Evolutionary conservation across 2,329 filamentous ascomycete species (phyloP), one percentile per base, ranked within the genome.

Genomic region (Neonectria faginata): DNA sequence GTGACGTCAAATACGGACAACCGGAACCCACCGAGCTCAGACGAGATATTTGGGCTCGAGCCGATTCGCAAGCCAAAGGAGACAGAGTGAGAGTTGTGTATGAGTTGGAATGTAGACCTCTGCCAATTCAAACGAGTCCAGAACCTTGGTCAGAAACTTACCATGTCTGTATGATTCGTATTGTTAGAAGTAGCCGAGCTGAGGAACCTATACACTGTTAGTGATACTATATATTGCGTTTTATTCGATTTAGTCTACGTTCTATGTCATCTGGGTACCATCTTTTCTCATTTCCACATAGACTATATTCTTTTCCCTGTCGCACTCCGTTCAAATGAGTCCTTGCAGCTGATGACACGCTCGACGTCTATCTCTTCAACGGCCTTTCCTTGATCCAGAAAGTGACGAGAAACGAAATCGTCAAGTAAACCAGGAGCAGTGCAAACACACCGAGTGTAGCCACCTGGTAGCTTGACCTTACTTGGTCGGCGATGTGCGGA

Each of bases 381-480:
- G 80, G 83, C 76, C 82, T 88, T 78, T 91, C 89, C 63, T 79
- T 82, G 11, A 91, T 84, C 65, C 87, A 90, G 39, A 81, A 76
- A 1, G 80, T 74, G 14, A 79, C 76, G 7, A 79, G 45, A 20
- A 86, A 77, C 0, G 82, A 80, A 4, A 79, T 67, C 3, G 73
- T 58, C 6, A 80, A 69, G 33, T 86, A 77, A 1, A 75, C 50
- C 1, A 78, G 66, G 0, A 79, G 75, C 4, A 85, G 76, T 1
- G 75, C 74, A 60, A 85, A 81, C 1, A 82, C 80, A 50, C 77
- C 77, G 53, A 79, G 70, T 4, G 79, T 80, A 3, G 81, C 81
- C 9, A 77, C 60, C 45, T 88, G 87, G 77, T 94, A 95, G 74
- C 90, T 92, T 29, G 80, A 79, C 41, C 87, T 84, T 3, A 95